Percentiles rank a stretch among this genome's conserved stretches.
These are phyloP conservation scores for Entomortierella chlamydospora DNA, from an alignment of 192 early-diverging fungal species.

Conservation along the genomic window DNA sequence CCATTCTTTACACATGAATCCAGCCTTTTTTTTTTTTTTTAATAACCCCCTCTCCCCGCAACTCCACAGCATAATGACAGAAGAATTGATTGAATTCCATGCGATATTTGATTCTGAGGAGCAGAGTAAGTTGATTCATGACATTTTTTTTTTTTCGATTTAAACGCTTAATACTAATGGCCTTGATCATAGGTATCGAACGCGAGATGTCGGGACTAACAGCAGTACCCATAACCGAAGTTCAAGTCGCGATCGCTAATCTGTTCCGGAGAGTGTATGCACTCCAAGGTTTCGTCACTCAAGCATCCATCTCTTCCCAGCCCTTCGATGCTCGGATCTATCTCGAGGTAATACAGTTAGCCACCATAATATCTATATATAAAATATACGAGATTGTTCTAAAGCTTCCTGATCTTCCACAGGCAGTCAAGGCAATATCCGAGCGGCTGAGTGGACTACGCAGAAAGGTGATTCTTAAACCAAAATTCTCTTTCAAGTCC, in stretches of 20 bases:
- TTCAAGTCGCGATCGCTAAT: slow-evolving; percentile 41
- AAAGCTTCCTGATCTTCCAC: background rate
- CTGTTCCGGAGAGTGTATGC: slow-evolving; percentile 58
- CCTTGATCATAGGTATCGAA: slow-evolving; percentile 12
- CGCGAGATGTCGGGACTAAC: slow-evolving; percentile 3
- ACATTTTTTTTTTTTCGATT: too few relatives aligned
- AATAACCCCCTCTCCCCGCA: background rate
- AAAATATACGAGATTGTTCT: background rate
- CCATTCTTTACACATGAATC: too few relatives aligned
- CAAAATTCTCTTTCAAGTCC: slow-evolving; percentile 77
- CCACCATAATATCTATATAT: too few relatives aligned
- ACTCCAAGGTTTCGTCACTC: slow-evolving; percentile 67
- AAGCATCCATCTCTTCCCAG: slow-evolving; percentile 66
- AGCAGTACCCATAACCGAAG: slow-evolving; percentile 20
- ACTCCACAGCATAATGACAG: slow-evolving; percentile 16
- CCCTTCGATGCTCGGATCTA: slow-evolving; percentile 73
- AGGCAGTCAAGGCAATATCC: slow-evolving; percentile 61
- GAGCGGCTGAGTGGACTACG: slow-evolving; percentile 42
- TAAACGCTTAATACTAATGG: too few relatives aligned
- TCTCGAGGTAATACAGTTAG: slow-evolving; percentile 52
- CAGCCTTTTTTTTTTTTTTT: too few relatives aligned
- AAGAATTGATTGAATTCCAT: slow-evolving; percentile 42
- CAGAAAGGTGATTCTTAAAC: slow-evolving; percentile 58
- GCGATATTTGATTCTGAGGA: slow-evolving; percentile 41
- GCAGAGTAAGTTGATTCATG: slow-evolving; percentile 12